Evolutionary conservation across 257 asterid species (phyloP), one percentile per base, ranked within the genome.

Genomic region (Nicotiana benthamiana): DNA sequence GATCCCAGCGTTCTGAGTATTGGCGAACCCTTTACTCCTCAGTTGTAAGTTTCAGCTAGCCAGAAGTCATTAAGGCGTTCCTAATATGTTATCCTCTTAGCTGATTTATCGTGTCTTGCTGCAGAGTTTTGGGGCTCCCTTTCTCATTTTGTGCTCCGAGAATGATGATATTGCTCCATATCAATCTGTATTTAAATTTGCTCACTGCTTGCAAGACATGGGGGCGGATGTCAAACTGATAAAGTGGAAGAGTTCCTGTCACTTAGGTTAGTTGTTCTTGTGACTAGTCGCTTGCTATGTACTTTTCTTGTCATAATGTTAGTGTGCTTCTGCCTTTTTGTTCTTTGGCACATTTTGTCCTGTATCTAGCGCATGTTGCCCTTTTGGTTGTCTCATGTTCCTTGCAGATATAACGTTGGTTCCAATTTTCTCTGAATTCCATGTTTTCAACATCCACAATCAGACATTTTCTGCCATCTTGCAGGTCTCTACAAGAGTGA

Each of bases 11-110:
- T 67, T 86, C 88, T 77, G 97, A 92, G 53, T 92, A 91, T 89
- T 94, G 94, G 97, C 92, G 86, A 83, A 90, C 96, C 68, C 94
- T 94, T 52, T 92, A 86, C 88, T 88, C 93, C 13, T 90, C 98
- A 64, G 90, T 92, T 48, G 98, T 94, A 87, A 90, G 97, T 90
- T 83, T 79, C 79, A 62, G 28, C 59, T 48, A 26, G 26, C 65
- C 18, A 1, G 77, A 64, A 63, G 36, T 63, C 61, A 26, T 79
- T 61, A 46, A 6, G 9, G 13, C 46, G 30, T 30, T 64, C 76
- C 48, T 22, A 74, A 17, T 34, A 20, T n/a, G 62, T 48, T 36
- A n/a, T 51, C 62, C 75, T 64, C 64, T n/a, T 64, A 79, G 74
- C 79, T 77, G 75, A 51, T 80, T 60, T 60, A 40, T 16, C 61